These are phyloP conservation scores for Fusarium sacchari DNA, from an alignment of 2,329 filamentous ascomycete species.

Conservation along the genomic window DNA sequence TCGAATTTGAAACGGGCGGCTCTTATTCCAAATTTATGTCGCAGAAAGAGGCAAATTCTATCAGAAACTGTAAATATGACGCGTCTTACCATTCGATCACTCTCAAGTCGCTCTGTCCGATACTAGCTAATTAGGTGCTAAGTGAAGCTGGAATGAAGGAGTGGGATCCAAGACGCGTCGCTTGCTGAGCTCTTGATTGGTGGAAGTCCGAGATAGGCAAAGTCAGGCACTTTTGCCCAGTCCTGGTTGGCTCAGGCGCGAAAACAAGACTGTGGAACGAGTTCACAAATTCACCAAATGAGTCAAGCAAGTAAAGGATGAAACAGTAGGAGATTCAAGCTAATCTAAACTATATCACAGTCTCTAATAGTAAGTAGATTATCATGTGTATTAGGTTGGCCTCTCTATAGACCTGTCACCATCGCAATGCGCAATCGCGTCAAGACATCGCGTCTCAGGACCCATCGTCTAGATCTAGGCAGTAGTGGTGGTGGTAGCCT, in stretches of 20 bases:
- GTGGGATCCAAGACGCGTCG: neutral
- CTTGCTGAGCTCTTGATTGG: neutral
- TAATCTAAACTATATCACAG: slow-evolving; percentile 1
- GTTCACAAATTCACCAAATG: neutral
- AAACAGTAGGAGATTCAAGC: neutral
- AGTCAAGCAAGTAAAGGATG: neutral
- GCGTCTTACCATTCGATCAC: neutral
- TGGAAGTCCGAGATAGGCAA: neutral
- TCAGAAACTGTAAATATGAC: neutral
- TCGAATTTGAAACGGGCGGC: neutral
- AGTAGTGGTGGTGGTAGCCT: neutral
- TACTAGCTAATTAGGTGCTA: neutral
- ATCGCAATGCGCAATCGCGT: neutral
- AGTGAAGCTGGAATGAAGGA: neutral
- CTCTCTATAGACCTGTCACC: neutral
- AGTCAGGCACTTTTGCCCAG: too few species aligned
- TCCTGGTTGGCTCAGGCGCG: too few species aligned
- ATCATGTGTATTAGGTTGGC: neutral
- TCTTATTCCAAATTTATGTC: neutral
- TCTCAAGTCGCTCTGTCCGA: neutral
- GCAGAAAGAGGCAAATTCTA: rapidly evolving
- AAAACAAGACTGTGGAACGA: neutral
- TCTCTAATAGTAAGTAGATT: neutral
- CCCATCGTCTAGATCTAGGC: neutral
- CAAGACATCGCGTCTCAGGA: neutral